Evolutionary conservation across 257 asterid genomes (phyloP), one percentile per base, ranked within the genome.

Genomic region (Verbena officinalis): DNA sequence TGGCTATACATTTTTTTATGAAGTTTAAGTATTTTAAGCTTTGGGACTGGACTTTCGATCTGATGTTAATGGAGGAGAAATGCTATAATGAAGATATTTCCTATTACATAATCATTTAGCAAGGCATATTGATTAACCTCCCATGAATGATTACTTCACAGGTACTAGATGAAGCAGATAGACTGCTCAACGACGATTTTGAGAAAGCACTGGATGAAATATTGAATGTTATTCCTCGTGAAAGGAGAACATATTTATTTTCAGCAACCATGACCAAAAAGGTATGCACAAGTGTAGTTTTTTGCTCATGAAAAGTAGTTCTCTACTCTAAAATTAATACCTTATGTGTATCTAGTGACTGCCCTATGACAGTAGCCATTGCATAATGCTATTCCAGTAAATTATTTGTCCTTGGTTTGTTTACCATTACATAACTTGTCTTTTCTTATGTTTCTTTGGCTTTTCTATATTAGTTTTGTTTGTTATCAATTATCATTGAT

Each of bases 261-360:
- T 93, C 99, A 78, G 97, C 99, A 52, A 93, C 97, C 65, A 93
- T 93, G 99, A 87, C 97, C 34, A 84, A 84, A 64, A 90, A 93
- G 95, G 99, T 92, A 61, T 4, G 68, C 50, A 21, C 1, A 19
- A 12, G 11, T 20, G 45, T 59, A 8, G 23, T 42, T 22, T 20
- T 59, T 33, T 30, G 7, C 12, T 56, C 50, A 49, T 27, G 33
- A 5, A 27, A 5, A 27, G 33, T 27, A 5, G 33, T 27, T 27
- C 2, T 27, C 33, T 27, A 27, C 33, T 27, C 33, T 27, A 27
- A 27, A n/a, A 27, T 27, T 27, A 27, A 5, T 27, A 27, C 33
- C 33, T 27, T 52, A 14, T 46, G 11, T 3, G 9, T 10, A 40
- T 30, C 22, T 57, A 43, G 57, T 49, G 8, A 9, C 20, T 58